These are phyloP conservation scores for Citrus sinensis DNA, from an alignment of 345 rosid genomes.

Conservation along the genomic window DVS_A1.0 CM039161.1:24572501-24573000, in stretches of 20 bases:
- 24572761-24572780: not conserved
- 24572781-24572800: not conserved
- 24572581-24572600: too few relatives aligned
- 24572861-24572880: not conserved
- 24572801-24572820: conserved; percentile 11
- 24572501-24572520: too few relatives aligned
- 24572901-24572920: conserved; percentile 74
- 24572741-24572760: not conserved
- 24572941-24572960: conserved; percentile 56
- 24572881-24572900: not conserved
- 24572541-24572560: too few relatives aligned
- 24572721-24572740: not conserved
- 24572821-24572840: not conserved
- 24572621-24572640: not conserved
- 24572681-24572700: not conserved
- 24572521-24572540: too few relatives aligned
- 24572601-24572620: not conserved
- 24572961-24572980: conserved; percentile 64
- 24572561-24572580: too few relatives aligned
- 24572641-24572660: not conserved
- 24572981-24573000: conserved; percentile 71
- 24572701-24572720: not conserved
- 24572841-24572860: conserved; percentile 13
- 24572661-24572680: not conserved
- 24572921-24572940: conserved; percentile 63